Base-by-base conservation (phyloP, 495 filamentous ascomycete species). In the Pseudomonodictys pantanalensis region DNA sequence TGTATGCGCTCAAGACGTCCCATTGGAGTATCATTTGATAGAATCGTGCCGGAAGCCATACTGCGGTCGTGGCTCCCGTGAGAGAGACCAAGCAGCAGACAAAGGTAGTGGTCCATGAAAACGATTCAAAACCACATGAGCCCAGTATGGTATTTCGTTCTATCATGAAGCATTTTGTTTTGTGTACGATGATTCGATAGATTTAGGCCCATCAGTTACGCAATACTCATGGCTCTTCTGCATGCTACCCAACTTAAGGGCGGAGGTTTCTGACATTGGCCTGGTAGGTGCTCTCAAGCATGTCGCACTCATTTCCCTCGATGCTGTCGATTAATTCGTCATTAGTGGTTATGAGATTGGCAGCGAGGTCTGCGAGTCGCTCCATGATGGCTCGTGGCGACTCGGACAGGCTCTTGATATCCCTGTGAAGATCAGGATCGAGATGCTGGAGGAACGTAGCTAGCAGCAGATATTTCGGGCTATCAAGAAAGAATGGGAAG, bases 41-140 rank as follows among this genome's bases (percentile, higher is more conserved):
- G 57, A 12, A 44, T 45, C 41, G 51, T 30, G 23, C 51, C 62
- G 43, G 51, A 49, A 10, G 68, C 65, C 29, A 72, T 67, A 22
- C 48, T 50, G 18, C 64, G 49, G 46, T 73, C 70, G n/a, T 41
- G 26, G 6, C 62, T 51, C 22, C 66, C 63, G 30, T 71, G 69
- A 10, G 73, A 64, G 17, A 74, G 62, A n/a, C 69, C 72, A 1
- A 76, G 59, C 58, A 72, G 66, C 7, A 74, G 56, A n/a, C 68
- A 73, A 7, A 74, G 51, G 51, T 71, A 71, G 17, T 69, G 67
- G 43, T 74, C 73, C 15, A 66, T 38, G 3, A 56, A 35, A 7
- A 73, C 55, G 41, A 75, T 45, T 30, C 70, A 70, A 35, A 73
- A 70, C 70, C 68, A 76, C 54, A 73, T 68, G 23, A 65, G 59